These are phyloP conservation scores for Cyclostephanos tholiformis DNA, from an alignment of 108 stramenopile species.

Conservation along the genomic window DNA sequence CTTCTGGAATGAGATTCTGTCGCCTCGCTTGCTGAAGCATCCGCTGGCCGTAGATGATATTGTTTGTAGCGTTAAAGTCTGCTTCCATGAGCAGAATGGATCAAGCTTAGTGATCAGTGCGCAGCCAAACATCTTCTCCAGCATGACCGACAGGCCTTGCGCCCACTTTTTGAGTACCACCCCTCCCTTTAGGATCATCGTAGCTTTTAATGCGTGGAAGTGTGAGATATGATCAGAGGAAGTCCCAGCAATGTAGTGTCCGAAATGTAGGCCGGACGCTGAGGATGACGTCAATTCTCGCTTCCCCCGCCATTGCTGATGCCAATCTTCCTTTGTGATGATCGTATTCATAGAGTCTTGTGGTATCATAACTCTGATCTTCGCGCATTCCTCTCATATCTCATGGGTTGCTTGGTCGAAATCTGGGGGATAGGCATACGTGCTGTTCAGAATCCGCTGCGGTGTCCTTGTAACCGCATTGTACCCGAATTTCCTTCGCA, in stretches of 20 bases:
- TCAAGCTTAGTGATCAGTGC: background rate
- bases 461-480: too few relatives aligned
- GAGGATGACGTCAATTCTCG: constrained; percentile 17
- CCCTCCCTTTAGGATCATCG: background rate
- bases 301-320: constrained; percentile 1
- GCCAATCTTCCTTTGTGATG: background rate
- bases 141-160: background rate
- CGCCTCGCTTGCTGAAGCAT: constrained; percentile 12
- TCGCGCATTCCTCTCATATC: constrained; percentile 1
- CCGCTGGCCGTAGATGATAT: constrained; percentile 16
- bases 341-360: background rate
- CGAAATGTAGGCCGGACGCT: constrained; percentile 10
- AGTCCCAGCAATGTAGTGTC: too few relatives aligned
- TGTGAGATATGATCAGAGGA: background rate
- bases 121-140: too few relatives aligned
- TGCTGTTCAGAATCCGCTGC: too few relatives aligned
- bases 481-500: background rate
- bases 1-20: too few relatives aligned
- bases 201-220: too few relatives aligned
- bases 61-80: too few relatives aligned
- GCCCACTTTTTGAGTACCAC: background rate
- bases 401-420: background rate
- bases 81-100: background rate
- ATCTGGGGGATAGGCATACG: background rate
- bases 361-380: too few relatives aligned